Evolutionary conservation across 2,329 filamentous ascomycete genomes (phyloP).

Genomic region (Botrytis tulipae): DNA sequence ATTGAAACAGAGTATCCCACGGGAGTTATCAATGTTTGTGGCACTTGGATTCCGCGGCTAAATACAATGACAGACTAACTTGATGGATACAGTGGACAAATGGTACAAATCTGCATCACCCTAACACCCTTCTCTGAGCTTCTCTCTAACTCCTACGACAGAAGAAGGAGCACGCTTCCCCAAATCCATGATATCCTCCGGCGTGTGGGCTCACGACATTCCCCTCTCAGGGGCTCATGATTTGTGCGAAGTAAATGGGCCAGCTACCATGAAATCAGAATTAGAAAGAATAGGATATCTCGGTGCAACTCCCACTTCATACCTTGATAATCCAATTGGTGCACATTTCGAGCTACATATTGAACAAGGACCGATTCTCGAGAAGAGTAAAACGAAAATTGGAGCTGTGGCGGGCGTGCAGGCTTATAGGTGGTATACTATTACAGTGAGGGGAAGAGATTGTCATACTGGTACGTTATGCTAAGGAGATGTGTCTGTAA

Average conservation of each 20-base stretch:
- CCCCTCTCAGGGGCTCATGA: conserved; percentile 60
- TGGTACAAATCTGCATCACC: not conserved
- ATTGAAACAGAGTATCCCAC: conserved; percentile 61
- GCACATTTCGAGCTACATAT: conserved; percentile 85
- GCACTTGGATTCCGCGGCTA: not conserved
- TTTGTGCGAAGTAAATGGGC: conserved; percentile 60
- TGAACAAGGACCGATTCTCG: conserved; percentile 76
- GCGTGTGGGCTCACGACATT: conserved; percentile 72
- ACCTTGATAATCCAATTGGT: conserved; percentile 62
- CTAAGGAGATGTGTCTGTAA: not conserved
- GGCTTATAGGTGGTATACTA: conserved; percentile 70
- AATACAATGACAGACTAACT: conserved; percentile 46
- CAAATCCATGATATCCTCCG: conserved; percentile 70
- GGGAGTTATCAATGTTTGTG: conserved; percentile 30
- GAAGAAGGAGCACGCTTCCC: conserved; percentile 82
- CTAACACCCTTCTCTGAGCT: not conserved
- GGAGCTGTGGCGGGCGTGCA: conserved; percentile 72
- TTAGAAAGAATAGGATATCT: conserved; percentile 71
- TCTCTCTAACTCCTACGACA: conserved; percentile 38
- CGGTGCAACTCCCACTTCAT: conserved; percentile 54
- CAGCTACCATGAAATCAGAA: conserved; percentile 64
- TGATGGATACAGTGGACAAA: conserved; percentile 20
- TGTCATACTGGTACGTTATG: conserved; percentile 57
- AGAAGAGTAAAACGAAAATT: conserved; percentile 60
- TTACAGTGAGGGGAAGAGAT: conserved; percentile 65